Conservation (phyloP, 2,329 filamentous ascomycete genomes). For the Aspergillus japonicus region DNA sequence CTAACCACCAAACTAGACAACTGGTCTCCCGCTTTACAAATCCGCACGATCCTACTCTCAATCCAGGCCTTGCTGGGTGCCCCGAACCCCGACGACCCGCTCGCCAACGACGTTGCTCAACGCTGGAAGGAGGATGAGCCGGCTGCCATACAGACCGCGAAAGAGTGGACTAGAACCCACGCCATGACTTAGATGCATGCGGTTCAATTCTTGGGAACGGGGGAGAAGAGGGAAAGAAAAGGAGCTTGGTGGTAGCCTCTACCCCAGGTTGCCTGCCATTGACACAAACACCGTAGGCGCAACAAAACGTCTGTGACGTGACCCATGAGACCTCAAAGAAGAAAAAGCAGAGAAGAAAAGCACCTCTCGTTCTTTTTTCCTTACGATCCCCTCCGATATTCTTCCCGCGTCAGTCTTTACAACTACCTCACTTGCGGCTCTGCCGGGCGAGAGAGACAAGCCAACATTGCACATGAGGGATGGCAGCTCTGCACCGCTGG, state of each 20-base stretch:
- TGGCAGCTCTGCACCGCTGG: neutral
- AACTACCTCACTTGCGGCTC: neutral
- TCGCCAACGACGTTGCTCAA: conserved; percentile 96
- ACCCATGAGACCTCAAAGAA: conserved; percentile 15
- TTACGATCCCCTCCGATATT: neutral
- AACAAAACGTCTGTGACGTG: conserved; percentile 26
- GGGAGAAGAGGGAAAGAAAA: neutral
- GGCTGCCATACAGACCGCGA: conserved; percentile 86
- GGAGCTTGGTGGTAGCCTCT: neutral
- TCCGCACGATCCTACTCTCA: conserved; percentile 95
- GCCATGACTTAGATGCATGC: conserved; percentile 55
- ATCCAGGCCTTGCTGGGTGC: conserved; percentile 96
- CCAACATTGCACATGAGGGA: neutral
- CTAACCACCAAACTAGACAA: conserved; percentile 65
- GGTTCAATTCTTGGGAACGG: neutral
- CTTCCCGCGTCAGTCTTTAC: neutral
- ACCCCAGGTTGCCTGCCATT: neutral
- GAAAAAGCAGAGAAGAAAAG: neutral
- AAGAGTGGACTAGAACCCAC: conserved; percentile 86
- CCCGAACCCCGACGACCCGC: conserved; percentile 96
- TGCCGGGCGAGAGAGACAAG: neutral
- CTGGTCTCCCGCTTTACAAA: conserved; percentile 97
- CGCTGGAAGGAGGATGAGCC: conserved; percentile 96
- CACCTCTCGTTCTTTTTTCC: neutral
- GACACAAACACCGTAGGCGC: neutral